Conservation (phyloP, 257 asterid species). For the Echites panduratus region DNA sequence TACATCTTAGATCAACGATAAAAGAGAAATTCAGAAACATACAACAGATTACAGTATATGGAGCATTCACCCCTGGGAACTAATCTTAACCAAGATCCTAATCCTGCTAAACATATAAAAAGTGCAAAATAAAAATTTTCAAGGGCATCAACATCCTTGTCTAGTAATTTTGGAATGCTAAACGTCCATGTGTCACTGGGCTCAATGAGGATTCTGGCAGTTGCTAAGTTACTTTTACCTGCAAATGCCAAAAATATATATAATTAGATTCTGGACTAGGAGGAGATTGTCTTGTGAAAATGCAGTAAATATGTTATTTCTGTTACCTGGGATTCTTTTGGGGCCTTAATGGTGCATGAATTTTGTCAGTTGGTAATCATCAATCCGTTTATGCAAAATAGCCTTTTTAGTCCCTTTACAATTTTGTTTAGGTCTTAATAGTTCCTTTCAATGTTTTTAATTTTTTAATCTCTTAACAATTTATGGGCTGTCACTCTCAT, state of each 20-base stretch:
- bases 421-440: no score
- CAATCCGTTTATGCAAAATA: no score
- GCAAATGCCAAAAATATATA: neutral
- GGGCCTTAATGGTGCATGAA: neutral
- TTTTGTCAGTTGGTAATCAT: neutral
- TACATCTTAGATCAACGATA: neutral
- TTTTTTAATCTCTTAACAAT: no score
- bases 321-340: neutral
- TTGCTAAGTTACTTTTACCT: neutral
- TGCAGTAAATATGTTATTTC: neutral
- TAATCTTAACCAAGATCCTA: neutral
- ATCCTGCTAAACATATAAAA: neutral
- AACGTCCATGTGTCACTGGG: neutral
- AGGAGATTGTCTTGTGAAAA: neutral
- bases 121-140: neutral
- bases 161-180: neutral
- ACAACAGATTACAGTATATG: neutral
- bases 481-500: no score
- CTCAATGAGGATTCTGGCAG: neutral
- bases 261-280: neutral
- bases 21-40: neutral
- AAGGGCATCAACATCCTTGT: neutral
- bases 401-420: no score
- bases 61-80: neutral
- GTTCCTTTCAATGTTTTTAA: no score